A percentile compares a stretch with the other conserved stretches of the same genome.
Evolutionary conservation across 306 rosid species (phyloP).

Genomic region (Cicer judaicum): DNA sequence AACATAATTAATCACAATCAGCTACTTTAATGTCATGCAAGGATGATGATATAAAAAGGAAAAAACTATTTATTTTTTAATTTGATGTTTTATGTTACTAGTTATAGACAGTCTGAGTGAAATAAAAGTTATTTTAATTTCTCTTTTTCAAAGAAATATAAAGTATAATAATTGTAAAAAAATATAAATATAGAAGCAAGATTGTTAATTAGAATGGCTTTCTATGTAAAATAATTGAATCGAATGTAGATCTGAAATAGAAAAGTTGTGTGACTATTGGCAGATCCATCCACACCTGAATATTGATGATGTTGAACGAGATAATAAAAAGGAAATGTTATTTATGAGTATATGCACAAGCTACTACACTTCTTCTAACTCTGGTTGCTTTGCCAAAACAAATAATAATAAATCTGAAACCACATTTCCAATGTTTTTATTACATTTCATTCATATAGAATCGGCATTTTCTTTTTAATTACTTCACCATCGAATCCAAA

Average conservation of each 20-base stretch:
- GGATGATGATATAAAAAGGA: not conserved
- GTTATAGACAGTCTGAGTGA: too few relatives aligned
- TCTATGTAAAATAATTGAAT: not conserved
- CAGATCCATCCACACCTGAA: conserved; percentile 3
- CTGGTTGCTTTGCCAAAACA: not conserved
- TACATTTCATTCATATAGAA: not conserved
- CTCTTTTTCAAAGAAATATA: too few relatives aligned
- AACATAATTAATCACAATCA: not conserved
- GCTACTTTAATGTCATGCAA: conserved; percentile 6
- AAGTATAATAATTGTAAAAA: too few relatives aligned
- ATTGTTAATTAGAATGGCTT: not conserved
- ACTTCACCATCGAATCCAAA: not conserved
- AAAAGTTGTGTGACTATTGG: not conserved
- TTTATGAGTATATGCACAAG: not conserved
- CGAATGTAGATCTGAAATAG: conserved; percentile 38
- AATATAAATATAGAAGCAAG: not conserved
- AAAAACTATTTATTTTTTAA: not conserved
- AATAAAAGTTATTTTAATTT: too few relatives aligned
- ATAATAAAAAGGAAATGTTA: not conserved
- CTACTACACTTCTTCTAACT: not conserved
- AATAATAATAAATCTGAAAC: not conserved
- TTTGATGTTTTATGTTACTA: not conserved
- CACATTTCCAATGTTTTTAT: not conserved
- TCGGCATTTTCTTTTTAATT: conserved; percentile 12
- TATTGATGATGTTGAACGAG: not conserved